Evolutionary conservation across 805 yeast species (phyloP), one percentile per base, ranked within the genome.

Genomic region (Saccharomycopsis fermentans): DNA sequence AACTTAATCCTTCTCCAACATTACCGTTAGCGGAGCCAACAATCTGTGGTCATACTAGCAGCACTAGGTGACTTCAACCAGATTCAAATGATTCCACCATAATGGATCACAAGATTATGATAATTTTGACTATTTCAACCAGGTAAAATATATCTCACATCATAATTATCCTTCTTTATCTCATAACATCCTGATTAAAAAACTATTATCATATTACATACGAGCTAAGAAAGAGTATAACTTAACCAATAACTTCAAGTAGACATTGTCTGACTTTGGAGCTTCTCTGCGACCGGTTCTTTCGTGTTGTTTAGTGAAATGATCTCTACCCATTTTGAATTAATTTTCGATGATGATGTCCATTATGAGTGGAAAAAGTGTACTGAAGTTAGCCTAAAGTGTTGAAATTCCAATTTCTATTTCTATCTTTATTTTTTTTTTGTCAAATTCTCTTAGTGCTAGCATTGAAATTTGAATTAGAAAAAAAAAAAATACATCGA

Each of bases 201-300:
- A 4, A 26, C 2, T 35, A 26, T 29, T 29, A 32, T 26, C 6
- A 21, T 12, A 55, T 54, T 78, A 89, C 96, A 79, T 88, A 89
- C 99, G 97, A 82, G 98, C 96, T 81, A 94, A 85, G 95, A 90
- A 94, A 76, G 97, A 80, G 90, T 91, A 94, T 73, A 94, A 83
- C 87, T 92, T 92, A 78, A 92, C 98, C 80, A 94, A 87, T 76
- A 94, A 81, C 81, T 87, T 87, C 81, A 94, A 83, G 97, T 94
- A 94, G 81, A 91, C 97, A 77, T 94, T 94, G 82, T 94, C 96
- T 69, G 98, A 92, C 84, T 90, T 90, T 82, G 99, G 99, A 80
- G 97, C 97, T 76, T 86, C 81, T 82, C 99, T 90, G 90, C 90
- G 96, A 80, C 96, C 86, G 70, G 86, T 80, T 81, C 90, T 89